phyloP scores from a whole-genome alignment of 106 monocot species.

The Xerophyta viscosa region DNA sequence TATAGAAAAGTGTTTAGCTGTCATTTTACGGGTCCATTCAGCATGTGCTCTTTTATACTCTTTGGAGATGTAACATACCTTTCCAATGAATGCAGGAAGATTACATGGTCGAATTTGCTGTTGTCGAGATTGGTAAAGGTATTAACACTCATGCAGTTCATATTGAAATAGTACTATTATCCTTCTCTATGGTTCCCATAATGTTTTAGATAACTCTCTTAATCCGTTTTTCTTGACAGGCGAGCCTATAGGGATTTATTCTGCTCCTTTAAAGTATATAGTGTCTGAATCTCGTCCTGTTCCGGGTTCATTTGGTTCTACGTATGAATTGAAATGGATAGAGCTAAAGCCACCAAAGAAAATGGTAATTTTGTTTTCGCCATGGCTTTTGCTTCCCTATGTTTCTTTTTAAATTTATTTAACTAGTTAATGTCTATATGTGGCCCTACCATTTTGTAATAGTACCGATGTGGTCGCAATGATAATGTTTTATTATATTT shows the following conservation, averaged over 20 bases:
- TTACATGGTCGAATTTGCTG: constrained; percentile 65
- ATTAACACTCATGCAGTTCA: constrained; percentile 9
- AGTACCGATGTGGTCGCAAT: too few relatives aligned
- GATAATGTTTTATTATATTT: too few relatives aligned
- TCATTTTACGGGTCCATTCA: background rate
- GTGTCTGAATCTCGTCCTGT: constrained; percentile 24
- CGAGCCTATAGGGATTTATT: constrained; percentile 65
- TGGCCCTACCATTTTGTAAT: too few relatives aligned
- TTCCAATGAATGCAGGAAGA: constrained; percentile 46
- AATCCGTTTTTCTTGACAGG: constrained; percentile 33
- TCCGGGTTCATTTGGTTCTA: constrained; percentile 24
- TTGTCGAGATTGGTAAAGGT: constrained; percentile 86
- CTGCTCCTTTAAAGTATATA: constrained; percentile 51
- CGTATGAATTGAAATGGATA: constrained; percentile 37
- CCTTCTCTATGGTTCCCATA: too few relatives aligned
- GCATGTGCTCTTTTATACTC: background rate
- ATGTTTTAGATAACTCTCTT: background rate
- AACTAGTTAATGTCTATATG: too few relatives aligned
- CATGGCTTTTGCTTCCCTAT: background rate
- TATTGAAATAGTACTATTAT: too few relatives aligned
- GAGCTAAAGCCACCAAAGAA: constrained; percentile 43
- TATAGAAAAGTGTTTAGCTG: background rate
- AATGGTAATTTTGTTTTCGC: constrained; percentile 25
- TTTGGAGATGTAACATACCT: background rate
- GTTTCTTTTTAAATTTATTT: background rate